Base-by-base conservation (phyloP, 768 basidiomycete species). In the Mycena indigotica region DNA sequence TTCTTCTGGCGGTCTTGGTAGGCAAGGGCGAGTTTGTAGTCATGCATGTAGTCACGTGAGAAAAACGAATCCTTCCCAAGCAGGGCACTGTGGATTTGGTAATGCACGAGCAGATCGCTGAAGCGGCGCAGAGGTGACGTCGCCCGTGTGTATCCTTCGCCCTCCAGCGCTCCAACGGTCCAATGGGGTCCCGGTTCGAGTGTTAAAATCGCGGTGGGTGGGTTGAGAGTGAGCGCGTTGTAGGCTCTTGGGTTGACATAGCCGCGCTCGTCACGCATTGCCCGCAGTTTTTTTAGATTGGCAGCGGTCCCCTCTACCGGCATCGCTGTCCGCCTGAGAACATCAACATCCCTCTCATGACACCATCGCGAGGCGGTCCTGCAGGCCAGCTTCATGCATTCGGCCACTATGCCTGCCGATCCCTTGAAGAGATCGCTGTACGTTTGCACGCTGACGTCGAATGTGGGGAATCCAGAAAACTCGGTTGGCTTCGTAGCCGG, bases 101-200 rank as follows among this genome's bases (percentile, higher is more conserved):
- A 99, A 73, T 98, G 97, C 10, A 77, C 74, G 13, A 95, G 70
- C 55, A 97, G 70, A 71, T 99, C 97, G 30, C 74, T 72, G 70
- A 85, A 97, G 41, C 97, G 85, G 39, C 97, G 83, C 41, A 99
- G 74, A 0, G 97, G 97, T 4, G 89, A 93, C 8, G 97, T 98
- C 8, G 82, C 85, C 21, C 91, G 84, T 17, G 80, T 73, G 69
- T 99, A 99, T 3, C 95, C 95, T 61, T 89, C 88, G 39, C 83
- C 83, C 2, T 82, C 80, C 3, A 77, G 76, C n/a, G 92, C 69
- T 0, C 89, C 93, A 65, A 98, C 70, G 4, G 70, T 68, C 77
- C 77, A 86, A 67, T 98, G 95, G 46, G 73, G 79, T 16, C 73
- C 77, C 0, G 91, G 86, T 41, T 78, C 74, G 39, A 87, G 68